A percentile compares a stretch with the other conserved stretches of the same genome.
Evolutionary conservation across 2,329 filamentous ascomycete species (phyloP).

Genomic region (Aaosphaeria pasadenensis): DNA sequence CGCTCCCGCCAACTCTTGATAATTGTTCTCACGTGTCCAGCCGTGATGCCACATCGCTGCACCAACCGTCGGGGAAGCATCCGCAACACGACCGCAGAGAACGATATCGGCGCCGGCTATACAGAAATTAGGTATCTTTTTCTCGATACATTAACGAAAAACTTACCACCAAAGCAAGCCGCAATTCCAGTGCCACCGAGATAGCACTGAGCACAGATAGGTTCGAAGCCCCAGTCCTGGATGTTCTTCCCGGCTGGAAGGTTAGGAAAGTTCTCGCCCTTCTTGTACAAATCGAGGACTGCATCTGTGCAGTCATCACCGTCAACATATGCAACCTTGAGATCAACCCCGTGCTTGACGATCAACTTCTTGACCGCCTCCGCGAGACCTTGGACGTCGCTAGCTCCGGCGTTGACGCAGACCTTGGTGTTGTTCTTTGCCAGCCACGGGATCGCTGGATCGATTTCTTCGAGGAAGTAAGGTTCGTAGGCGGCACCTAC

Average conservation of each 20-base stretch:
- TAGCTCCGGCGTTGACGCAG: constrained; percentile 18
- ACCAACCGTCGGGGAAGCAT: constrained; percentile 44
- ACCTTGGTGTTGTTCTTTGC: constrained; percentile 18
- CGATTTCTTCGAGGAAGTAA: constrained; percentile 18
- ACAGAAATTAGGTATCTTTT: background rate
- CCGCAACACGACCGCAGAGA: constrained; percentile 19
- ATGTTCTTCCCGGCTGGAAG: constrained; percentile 18
- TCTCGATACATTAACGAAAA: background rate
- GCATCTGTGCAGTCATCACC: constrained; percentile 43
- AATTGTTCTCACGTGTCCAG: constrained; percentile 47
- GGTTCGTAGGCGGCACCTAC: constrained; percentile 20
- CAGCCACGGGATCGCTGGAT: constrained; percentile 20
- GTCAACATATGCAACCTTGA: constrained; percentile 43
- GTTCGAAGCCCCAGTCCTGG: constrained; percentile 20
- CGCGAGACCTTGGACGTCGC: constrained; percentile 15
- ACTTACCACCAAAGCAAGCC: constrained; percentile 14
- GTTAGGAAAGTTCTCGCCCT: constrained; percentile 18
- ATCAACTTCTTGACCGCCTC: constrained; percentile 14
- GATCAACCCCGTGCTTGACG: constrained; percentile 13
- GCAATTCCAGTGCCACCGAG: constrained; percentile 21
- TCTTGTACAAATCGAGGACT: constrained; percentile 12
- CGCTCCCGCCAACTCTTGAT: constrained; percentile 47
- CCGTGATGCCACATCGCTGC: constrained; percentile 54
- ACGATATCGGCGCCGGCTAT: constrained; percentile 20
- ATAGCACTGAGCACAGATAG: constrained; percentile 24